These are phyloP conservation scores for Raphanus hybrid DNA, from an alignment of 441 rosid genomes.

Conservation along the genomic window DNA sequence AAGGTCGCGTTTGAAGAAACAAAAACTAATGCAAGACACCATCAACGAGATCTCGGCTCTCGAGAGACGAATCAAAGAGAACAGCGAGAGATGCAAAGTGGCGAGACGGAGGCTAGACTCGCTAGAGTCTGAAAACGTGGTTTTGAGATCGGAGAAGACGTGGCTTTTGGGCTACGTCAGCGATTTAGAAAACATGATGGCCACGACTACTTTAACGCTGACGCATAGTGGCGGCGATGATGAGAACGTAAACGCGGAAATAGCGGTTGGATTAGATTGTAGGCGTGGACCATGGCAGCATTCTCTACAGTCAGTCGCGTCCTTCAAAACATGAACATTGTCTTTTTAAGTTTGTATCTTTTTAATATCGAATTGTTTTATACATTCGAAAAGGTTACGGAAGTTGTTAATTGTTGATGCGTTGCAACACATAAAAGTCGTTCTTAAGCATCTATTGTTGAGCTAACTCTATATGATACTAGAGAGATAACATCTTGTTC, in stretches of 20 bases:
- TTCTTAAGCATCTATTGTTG: no score
- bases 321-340: slow-evolving; percentile 32
- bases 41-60: slow-evolving; percentile 52
- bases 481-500: not conserved
- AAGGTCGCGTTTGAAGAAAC: slow-evolving; percentile 71
- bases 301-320: slow-evolving; percentile 28
- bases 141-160: slow-evolving; percentile 48
- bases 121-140: slow-evolving; percentile 50
- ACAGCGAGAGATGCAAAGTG: slow-evolving; percentile 24
- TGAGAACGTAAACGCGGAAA: slow-evolving; percentile 31
- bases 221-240: slow-evolving; percentile 12
- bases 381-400: not conserved
- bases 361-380: not conserved
- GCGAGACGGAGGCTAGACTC: slow-evolving; percentile 25
- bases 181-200: slow-evolving; percentile 39
- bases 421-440: no score
- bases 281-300: slow-evolving; percentile 17
- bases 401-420: not conserved
- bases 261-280: slow-evolving; percentile 34
- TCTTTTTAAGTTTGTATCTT: slow-evolving; percentile 6
- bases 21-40: slow-evolving; percentile 53
- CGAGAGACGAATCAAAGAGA: slow-evolving; percentile 49
- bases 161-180: slow-evolving; percentile 43
- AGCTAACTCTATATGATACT: not conserved
- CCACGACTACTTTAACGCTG: slow-evolving; percentile 13